A percentile compares a stretch with the other conserved stretches of the same genome.
Conservation (phyloP, 228 moss, liverwort and hornwort species). For the Sphagnum fallax region DNA sequence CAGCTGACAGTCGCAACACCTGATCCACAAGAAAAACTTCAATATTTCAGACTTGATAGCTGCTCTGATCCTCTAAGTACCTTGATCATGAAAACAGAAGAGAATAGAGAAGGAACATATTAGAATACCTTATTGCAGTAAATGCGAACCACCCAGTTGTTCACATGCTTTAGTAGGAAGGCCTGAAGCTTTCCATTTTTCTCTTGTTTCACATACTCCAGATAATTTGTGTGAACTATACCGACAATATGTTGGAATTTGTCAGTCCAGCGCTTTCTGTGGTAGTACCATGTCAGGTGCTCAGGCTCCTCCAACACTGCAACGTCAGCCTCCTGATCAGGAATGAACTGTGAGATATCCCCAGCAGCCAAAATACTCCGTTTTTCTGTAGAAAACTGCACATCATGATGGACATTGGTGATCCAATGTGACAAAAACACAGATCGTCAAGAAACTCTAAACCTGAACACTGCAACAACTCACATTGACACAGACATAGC, state of each 20-base stretch:
- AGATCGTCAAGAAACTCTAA: neutral
- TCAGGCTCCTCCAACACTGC: slow-evolving; percentile 96
- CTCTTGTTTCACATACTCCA: slow-evolving; percentile 88
- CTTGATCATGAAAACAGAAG: neutral
- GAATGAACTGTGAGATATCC: slow-evolving; percentile 82
- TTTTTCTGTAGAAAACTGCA: slow-evolving; percentile 79
- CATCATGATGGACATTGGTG: neutral
- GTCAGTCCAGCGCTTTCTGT: slow-evolving; percentile 87
- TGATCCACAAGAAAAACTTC: slow-evolving; percentile 4
- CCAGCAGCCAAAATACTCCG: slow-evolving; percentile 91
- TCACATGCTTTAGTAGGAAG: slow-evolving; percentile 63
- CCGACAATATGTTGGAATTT: slow-evolving; percentile 95
- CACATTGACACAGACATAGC: neutral
- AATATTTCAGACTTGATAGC: neutral
- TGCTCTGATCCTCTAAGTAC: neutral
- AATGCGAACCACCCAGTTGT: slow-evolving; percentile 74
- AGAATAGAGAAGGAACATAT: too few species aligned
- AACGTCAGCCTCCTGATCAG: slow-evolving; percentile 81
- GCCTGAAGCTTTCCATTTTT: slow-evolving; percentile 74
- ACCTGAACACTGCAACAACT: neutral
- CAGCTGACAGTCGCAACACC: slow-evolving; percentile 90
- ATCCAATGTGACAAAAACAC: neutral
- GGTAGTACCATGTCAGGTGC: slow-evolving; percentile 92
- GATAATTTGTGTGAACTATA: slow-evolving; percentile 89
- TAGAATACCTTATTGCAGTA: slow-evolving; percentile 68